Evolutionary conservation across 2,329 filamentous ascomycete genomes (phyloP).

Genomic region (Colletotrichum chrysophilum): DNA sequence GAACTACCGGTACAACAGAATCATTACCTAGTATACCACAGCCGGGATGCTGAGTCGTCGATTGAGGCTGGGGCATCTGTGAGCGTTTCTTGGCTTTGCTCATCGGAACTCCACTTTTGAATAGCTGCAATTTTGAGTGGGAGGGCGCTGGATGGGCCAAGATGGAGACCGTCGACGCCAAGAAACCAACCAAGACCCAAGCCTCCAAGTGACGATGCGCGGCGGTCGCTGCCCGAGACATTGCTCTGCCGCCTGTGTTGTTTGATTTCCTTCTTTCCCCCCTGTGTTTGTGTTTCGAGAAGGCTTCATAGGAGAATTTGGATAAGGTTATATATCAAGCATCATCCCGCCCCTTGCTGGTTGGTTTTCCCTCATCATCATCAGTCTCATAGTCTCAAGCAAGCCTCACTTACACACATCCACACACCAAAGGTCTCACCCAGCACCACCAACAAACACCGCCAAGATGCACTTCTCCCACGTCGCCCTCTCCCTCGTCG

Average conservation of each 20-base stretch:
- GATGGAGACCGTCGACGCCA: constrained; percentile 7
- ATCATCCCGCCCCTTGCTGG: background rate
- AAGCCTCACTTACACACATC: background rate
- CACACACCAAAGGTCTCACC: background rate
- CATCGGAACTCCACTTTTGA: constrained; percentile 12
- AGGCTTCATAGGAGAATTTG: background rate
- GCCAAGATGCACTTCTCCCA: constrained; percentile 22
- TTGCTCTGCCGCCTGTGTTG: background rate
- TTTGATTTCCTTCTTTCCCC: background rate
- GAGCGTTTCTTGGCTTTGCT: constrained; percentile 13
- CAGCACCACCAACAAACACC: background rate
- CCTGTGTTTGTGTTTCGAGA: background rate
- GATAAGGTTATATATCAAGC: constrained; percentile 9
- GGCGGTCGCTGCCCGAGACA: constrained; percentile 2
- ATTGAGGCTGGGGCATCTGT: constrained; percentile 10
- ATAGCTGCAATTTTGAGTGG: constrained; percentile 8
- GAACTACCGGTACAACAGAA: background rate
- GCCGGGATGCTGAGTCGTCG: constrained; percentile 17
- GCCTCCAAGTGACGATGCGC: constrained; percentile 19
- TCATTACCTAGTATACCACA: background rate
- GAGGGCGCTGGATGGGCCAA: background rate
- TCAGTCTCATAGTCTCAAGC: background rate
- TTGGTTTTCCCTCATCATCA: background rate
- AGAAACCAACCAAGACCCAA: constrained; percentile 18
- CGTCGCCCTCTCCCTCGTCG: constrained; percentile 15